A percentile compares a stretch with the other conserved stretches of the same genome.
Evolutionary conservation across 257 asterid species (phyloP).

Genomic region (Sherardia arvensis): DNA sequence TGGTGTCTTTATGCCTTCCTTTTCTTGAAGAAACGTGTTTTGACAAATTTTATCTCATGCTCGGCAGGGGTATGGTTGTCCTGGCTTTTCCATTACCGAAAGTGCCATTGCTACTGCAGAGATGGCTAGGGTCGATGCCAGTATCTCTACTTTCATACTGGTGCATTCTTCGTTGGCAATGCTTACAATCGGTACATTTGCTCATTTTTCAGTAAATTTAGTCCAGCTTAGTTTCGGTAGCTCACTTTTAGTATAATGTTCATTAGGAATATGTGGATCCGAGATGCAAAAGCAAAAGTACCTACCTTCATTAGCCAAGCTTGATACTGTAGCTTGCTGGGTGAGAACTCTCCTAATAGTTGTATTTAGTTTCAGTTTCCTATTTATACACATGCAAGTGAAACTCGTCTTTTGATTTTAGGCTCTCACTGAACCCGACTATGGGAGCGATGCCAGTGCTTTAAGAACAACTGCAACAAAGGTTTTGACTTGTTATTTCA

Average conservation of each 20-base stretch:
- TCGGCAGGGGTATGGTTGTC: conserved; percentile 89
- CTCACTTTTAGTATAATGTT: conserved; percentile 20
- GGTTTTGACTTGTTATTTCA: conserved; percentile 29
- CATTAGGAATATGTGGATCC: conserved; percentile 77
- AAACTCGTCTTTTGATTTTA: conserved; percentile 23
- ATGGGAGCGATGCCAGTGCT: conserved; percentile 98
- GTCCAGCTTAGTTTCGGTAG: neutral
- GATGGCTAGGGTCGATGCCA: conserved; percentile 95
- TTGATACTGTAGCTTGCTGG: conserved; percentile 77
- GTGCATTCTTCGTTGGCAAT: conserved; percentile 89
- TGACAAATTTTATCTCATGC: conserved; percentile 10
- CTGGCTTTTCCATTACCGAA: conserved; percentile 69
- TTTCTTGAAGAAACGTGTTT: neutral
- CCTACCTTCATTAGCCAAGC: conserved; percentile 77
- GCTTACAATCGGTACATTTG: conserved; percentile 72
- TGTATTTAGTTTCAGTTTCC: neutral
- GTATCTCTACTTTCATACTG: conserved; percentile 80
- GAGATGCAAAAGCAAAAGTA: conserved; percentile 80
- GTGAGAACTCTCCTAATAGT: conserved; percentile 34
- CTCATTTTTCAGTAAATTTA: neutral
- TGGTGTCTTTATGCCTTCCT: conserved; percentile 3
- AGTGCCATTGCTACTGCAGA: conserved; percentile 74
- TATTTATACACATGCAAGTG: conserved; percentile 1
- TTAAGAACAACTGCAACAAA: conserved; percentile 72
- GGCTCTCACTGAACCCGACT: conserved; percentile 94